Base-by-base conservation (phyloP, 768 basidiomycete species). In the Boletus rufocinnamomeus region DNA sequence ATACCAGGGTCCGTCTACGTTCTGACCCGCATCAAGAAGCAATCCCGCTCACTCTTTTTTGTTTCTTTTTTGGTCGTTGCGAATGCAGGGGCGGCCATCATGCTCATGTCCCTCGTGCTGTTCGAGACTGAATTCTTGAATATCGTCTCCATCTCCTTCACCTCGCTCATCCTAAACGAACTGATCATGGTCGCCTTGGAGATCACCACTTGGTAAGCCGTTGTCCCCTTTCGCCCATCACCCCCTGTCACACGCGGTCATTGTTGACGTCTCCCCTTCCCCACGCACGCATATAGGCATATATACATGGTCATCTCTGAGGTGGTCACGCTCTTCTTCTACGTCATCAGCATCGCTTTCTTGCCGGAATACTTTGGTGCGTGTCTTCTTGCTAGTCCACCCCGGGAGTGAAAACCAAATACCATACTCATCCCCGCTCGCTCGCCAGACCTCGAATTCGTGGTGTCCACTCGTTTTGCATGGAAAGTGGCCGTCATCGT, bases 151-250 rank as follows among this genome's bases (percentile, higher is more conserved):
- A 99, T 98, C 64, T 98, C 97, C 1, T 99, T 97, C 72, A 97
- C 95, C 1, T 93, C 97, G 1, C 80, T 98, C 56, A 85, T 99
- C 62, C 78, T 98, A 30, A 99, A 99, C 70, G 97, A 98, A 71
- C 84, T 99, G 51, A 94, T 98, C 75, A 99, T 98, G 97, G 97
- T 98, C 47, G 95, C 95, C 2, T 74, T 98, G 64, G 95, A 98
- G 75, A 95, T 98, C 58, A 98, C 95, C 4, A 98, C 93, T 61
- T 99, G 96, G 96, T 93, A 66, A 55, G 59, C 40, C n/a, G n/a
- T 17, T 9, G 6, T 28, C 34, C 37, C 35, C 37, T 21, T 41
- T 16, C 2, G 3, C 19, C 6, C 16, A 2, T 32, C 1, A 2
- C 32, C 30, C 32, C 53, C 37, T 17, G 30, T 43, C 17, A 2